Evolutionary conservation across 2,329 filamentous ascomycete species (phyloP), one percentile per base, ranked within the genome.

Genomic region (Parascedosporium putredinis): DNA sequence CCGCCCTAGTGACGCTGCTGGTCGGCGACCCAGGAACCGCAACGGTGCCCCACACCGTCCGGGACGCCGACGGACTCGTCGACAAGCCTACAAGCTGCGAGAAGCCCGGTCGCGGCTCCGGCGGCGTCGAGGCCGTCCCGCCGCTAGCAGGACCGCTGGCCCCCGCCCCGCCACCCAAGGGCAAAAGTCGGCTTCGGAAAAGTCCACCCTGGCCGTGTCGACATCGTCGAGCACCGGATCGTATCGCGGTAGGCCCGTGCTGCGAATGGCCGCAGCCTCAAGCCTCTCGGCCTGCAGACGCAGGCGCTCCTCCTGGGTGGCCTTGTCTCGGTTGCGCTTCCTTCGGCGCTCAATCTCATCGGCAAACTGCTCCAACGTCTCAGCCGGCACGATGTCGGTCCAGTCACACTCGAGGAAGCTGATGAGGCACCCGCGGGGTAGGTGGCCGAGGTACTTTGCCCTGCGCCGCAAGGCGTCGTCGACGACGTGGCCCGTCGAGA

Each of bases 361-460:
- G n/a, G 75, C 72, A 65, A 95, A 96, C 1, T 76, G 75, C 34
- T 81, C 81, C n/a, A 96, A 71, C 3, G 87, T 76, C 47, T 87
- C 83, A 1, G 81, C 74, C 3, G 81, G 76, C 4, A 96, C 86
- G 33, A 93, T 86, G 56, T 95, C 89, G 3, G 87, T 89, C 90
- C 90, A 96, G 63, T 96, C 89, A 60, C 90, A 96, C 66, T 96
- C 90, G 1, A 96, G 66, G 59, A 95, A 95, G 56, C 77, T 88
- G 38, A 96, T 86, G 56, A 95, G 84, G 62, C 89, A 95, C n/a
- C 90, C 90, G 47, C 86, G 82, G 0, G 90, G 90, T 5, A 96
- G 74, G 64, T 96, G 90, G 1, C 81, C 80, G 3, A 96, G 75
- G 56, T 95, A 96, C 62, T 93, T 95, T 50, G 87, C 83, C 27